These are phyloP conservation scores for Asclepias syriaca DNA, from an alignment of 257 asterid species.

Conservation along the genomic window DNA sequence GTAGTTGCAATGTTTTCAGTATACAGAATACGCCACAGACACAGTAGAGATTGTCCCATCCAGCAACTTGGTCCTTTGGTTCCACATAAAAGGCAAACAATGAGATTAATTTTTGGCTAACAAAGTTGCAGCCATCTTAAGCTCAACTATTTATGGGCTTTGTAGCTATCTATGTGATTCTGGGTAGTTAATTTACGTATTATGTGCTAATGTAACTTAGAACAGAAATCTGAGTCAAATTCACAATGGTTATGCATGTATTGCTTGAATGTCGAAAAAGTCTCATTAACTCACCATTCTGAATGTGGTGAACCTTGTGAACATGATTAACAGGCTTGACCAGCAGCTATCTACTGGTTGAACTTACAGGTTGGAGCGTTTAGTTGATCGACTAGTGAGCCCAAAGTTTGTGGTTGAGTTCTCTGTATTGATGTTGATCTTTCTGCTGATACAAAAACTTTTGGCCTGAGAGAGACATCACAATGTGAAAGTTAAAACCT, in stretches of 20 bases:
- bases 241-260: not conserved
- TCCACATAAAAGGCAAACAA: not conserved
- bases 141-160: not conserved
- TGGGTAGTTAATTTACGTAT: not conserved
- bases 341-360: constrained; percentile 98
- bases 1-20: not conserved
- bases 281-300: constrained; percentile 40
- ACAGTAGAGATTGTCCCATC: not conserved
- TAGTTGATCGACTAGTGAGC: constrained; percentile 30
- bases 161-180: not conserved
- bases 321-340: constrained; percentile 83
- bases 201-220: not conserved
- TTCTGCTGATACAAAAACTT: constrained; percentile 46
- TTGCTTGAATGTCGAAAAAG: not conserved
- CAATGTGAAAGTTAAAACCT: not conserved
- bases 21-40: not conserved
- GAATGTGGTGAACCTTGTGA: constrained; percentile 66
- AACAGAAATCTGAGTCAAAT: not conserved
- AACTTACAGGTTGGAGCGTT: constrained; percentile 94
- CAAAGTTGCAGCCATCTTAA: not conserved
- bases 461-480: constrained; percentile 24
- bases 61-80: not conserved
- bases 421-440: constrained; percentile 42
- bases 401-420: constrained; percentile 50
- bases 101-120: not conserved